These are phyloP conservation scores for Phaseolus lunatus DNA, from an alignment of 306 rosid genomes.

Conservation along the genomic window DNA sequence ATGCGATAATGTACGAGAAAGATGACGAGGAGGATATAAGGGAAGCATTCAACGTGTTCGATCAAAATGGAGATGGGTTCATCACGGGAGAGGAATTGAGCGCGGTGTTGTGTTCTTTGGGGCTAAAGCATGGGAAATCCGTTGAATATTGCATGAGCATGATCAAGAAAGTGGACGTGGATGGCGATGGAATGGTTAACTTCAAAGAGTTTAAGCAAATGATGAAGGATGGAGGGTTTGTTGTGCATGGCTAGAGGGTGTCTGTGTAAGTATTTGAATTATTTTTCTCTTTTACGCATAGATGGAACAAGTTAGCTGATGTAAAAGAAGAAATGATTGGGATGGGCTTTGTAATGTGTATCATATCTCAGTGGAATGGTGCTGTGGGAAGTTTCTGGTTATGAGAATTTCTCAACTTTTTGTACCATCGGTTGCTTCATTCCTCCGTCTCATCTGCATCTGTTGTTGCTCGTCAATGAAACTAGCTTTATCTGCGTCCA, in stretches of 20 bases:
- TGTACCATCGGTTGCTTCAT: not conserved
- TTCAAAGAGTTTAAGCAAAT: conserved; percentile 54
- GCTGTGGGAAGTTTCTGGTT: not conserved
- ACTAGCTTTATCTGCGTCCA: not conserved
- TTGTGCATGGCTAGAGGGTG: not conserved
- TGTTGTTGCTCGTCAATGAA: not conserved
- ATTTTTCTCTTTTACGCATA: conserved; percentile 32
- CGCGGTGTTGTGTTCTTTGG: conserved; percentile 50
- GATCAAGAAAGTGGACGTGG: conserved; percentile 55
- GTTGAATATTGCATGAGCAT: conserved; percentile 52
- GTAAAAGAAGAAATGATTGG: conserved; percentile 23
- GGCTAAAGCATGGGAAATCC: conserved; percentile 44
- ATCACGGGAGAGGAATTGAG: conserved; percentile 57
- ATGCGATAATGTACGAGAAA: conserved; percentile 50
- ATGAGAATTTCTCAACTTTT: conserved; percentile 36
- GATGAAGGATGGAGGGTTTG: conserved; percentile 56
- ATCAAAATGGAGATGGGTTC: conserved; percentile 60
- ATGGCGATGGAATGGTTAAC: conserved; percentile 61
- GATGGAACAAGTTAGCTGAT: conserved; percentile 20
- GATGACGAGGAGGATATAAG: conserved; percentile 58
- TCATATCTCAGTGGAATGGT: conserved; percentile 16
- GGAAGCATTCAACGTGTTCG: conserved; percentile 60
- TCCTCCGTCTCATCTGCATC: not conserved
- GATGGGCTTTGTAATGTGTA: conserved; percentile 22
- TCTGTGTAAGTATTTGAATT: not conserved